Evolutionary conservation across 2,329 filamentous ascomycete species (phyloP), one percentile per base, ranked within the genome.

Genomic region (Botrytis byssoidea): DNA sequence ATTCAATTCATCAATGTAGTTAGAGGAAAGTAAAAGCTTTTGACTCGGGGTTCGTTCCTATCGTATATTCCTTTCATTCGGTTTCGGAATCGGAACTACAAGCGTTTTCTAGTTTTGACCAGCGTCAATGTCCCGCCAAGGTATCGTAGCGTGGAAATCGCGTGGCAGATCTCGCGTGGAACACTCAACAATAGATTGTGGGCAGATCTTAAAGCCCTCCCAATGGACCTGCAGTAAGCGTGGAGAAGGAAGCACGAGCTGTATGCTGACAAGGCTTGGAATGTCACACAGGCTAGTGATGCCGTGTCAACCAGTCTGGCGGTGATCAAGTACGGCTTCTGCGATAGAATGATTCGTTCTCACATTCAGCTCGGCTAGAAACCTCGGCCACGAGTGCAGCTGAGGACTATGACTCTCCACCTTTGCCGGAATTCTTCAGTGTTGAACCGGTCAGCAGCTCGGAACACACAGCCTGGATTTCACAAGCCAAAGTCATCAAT

Each of bases 31-130:
- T 40, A 16, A 55, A 16, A 55, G 4, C 22, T 29, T 20, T 55
- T 55, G 18, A 68, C 65, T 55, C 35, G 35, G 48, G 35, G 35
- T 42, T 42, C 16, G 5, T 16, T 29, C n/a, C 5, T n/a, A 35
- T 68, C 48, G 48, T 68, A 10, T 68, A 42, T 57, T 68, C 25
- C 66, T 68, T 42, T 29, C 44, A 66, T 66, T 66, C 35, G 25
- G 10, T n/a, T 22, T 68, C 32, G 12, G 35, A 40, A 29, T n/a
- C 46, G 22, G 32, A 51, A 66, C 20, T 35, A 20, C 16, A 25
- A 68, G 35, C 25, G 65, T 35, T 35, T 57, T 40, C 8, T 29
- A 18, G 7, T 42, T 14, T 51, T 68, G 46, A 8, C 14, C 46
- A 37, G 37, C 35, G 46, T 55, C 32, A 12, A 25, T 9, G 25